phyloP scores from a whole-genome alignment of 2,329 filamentous ascomycete genomes.

The Sporothrix dimorphospora region DNA sequence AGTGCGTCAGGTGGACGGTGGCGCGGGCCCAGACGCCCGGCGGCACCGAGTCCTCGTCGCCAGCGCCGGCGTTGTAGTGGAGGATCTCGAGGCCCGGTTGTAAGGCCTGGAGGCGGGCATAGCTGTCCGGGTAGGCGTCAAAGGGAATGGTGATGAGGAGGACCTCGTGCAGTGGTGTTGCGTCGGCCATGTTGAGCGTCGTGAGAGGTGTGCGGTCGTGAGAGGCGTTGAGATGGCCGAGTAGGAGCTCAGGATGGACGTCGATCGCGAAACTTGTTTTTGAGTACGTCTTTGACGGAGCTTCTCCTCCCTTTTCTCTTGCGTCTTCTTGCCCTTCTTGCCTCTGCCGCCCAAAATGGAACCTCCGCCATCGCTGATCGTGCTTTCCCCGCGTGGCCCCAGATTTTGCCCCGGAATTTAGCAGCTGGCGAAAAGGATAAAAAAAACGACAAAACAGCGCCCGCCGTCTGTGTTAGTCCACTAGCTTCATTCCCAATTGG shows the following conservation, averaged over 20 bases:
- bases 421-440: neutral
- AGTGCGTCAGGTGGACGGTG: constrained; percentile 28
- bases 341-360: neutral
- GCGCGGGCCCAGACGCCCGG: constrained; percentile 22
- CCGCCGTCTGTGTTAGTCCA: neutral
- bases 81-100: constrained; percentile 21
- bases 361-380: constrained; percentile 15
- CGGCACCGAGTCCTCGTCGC: constrained; percentile 7
- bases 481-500: constrained; percentile 2
- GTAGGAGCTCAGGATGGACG: neutral
- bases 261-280: neutral
- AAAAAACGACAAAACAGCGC: neutral
- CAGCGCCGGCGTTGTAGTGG: constrained; percentile 25
- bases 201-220: neutral
- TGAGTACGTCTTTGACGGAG: neutral
- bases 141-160: constrained; percentile 25
- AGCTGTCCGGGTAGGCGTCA: constrained; percentile 15
- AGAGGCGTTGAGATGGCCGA: neutral
- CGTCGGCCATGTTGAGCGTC: neutral
- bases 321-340: too few relatives aligned
- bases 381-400: constrained; percentile 8
- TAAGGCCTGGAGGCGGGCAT: constrained; percentile 12
- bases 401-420: neutral
- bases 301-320: neutral
- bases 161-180: neutral